Evolutionary conservation across 2,329 filamentous ascomycete species (phyloP), one percentile per base, ranked within the genome.

Genomic region (Trichoderma sp.): DNA sequence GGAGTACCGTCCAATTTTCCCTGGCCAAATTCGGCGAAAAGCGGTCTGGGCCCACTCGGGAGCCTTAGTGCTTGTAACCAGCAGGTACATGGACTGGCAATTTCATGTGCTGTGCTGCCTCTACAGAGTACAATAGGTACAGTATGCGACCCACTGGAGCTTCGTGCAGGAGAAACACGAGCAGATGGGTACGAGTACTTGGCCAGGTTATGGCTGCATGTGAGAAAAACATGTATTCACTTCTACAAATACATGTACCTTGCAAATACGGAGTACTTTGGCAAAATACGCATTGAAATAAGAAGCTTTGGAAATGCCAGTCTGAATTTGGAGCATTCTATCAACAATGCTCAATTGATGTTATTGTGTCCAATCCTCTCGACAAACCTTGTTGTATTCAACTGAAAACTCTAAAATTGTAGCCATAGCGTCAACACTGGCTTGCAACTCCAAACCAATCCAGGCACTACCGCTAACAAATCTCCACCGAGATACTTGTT

Each of bases 1-100:
- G 70, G 39, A 71, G 63, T 30, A 20, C 26, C 53, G 58, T 34
- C 69, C 69, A 68, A 71, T 50, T 71, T 71, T 68, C 50, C 68
- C 28, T 17, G 13, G 53, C 50, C 36, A 39, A 55, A 36, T 43
- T 36, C 34, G 53, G 39, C 34, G 30, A 43, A 15, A 62, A 65
- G 59, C 68, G 59, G 68, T 70, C 68, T 63, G 2, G 68, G 34
- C 32, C 59, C 68, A 68, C 66, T 15, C n/a, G 15, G 15, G 36
- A 15, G 30, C 47, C 11, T 32, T 70, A 58, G 8, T 20, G 28
- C 17, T 13, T 34, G 57, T 59, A 34, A 32, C 13, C 57, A 34
- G 28, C 28, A 59, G 28, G 55, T 30, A 58, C 8, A 12, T 58
- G 17, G 26, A 17, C 57, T 12, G 28, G 57, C 30, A 53, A 12